A percentile compares a stretch with the other conserved stretches of the same genome.
These are phyloP conservation scores for Tetrapisispora fleetii DNA, from an alignment of 805 yeast species.

Conservation along the genomic window DNA sequence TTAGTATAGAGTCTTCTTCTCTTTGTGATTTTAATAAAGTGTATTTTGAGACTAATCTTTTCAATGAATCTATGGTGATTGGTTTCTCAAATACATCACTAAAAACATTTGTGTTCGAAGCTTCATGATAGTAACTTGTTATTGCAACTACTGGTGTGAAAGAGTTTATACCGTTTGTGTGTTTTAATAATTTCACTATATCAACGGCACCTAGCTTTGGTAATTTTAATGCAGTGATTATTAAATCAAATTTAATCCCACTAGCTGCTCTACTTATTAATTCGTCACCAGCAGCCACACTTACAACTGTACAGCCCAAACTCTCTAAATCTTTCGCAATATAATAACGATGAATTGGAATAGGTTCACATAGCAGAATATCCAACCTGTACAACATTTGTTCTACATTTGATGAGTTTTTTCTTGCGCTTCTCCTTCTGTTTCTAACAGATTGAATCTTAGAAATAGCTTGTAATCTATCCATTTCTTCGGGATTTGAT, in stretches of 20 bases:
- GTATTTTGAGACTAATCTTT: slow-evolving; percentile 23
- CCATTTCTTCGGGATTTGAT: slow-evolving; percentile 15
- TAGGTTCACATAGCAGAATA: slow-evolving; percentile 76
- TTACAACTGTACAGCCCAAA: slow-evolving; percentile 70
- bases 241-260: slow-evolving; percentile 73
- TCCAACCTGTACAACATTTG: slow-evolving; percentile 37
- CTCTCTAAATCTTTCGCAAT: slow-evolving; percentile 53
- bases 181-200: slow-evolving; percentile 63
- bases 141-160: slow-evolving; percentile 68
- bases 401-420: slow-evolving; percentile 14
- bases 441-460: slow-evolving; percentile 20
- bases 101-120: slow-evolving; percentile 42
- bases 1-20: slow-evolving; percentile 24
- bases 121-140: slow-evolving; percentile 65
- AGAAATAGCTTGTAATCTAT: slow-evolving; percentile 21
- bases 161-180: slow-evolving; percentile 69
- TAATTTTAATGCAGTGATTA: slow-evolving; percentile 62
- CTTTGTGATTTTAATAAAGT: slow-evolving; percentile 26
- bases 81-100: slow-evolving; percentile 74
- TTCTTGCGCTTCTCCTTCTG: slow-evolving; percentile 24
- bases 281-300: slow-evolving; percentile 74
- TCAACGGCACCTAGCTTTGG: slow-evolving; percentile 64
- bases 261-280: slow-evolving; percentile 73
- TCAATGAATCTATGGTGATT: slow-evolving; percentile 20
- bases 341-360: slow-evolving; percentile 68